These are phyloP conservation scores for Mycena alexandri DNA, from an alignment of 768 basidiomycete species.

Conservation along the genomic window DNA sequence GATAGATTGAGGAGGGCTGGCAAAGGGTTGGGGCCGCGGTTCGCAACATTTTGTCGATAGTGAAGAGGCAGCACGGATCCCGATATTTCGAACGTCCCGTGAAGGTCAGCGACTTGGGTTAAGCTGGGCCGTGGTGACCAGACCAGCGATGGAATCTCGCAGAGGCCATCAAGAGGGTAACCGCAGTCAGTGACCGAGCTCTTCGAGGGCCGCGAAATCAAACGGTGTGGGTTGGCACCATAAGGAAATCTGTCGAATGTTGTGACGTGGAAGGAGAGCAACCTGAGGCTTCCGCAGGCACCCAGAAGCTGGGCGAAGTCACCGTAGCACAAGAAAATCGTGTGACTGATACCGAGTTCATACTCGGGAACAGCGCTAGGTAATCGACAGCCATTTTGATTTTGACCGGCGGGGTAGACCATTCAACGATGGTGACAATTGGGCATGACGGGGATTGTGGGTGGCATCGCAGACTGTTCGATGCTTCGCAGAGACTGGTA, in stretches of 20 bases:
- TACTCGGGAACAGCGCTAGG: constrained; percentile 17
- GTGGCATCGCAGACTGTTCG: not conserved
- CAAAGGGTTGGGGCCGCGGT: no score
- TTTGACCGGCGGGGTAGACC: not conserved
- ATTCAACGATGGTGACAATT: constrained; percentile 20
- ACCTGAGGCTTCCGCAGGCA: constrained; percentile 6
- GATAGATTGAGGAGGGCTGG: no score
- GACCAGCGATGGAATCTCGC: no score
- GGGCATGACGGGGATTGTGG: constrained; percentile 14
- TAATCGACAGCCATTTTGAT: not conserved
- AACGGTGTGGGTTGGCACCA: not conserved
- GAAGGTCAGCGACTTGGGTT: no score
- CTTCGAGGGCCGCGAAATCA: constrained; percentile 10
- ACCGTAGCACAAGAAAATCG: not conserved
- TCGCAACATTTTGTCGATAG: no score
- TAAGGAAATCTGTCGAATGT: not conserved
- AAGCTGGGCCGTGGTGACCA: no score
- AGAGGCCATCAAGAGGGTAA: no score
- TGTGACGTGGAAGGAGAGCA: not conserved
- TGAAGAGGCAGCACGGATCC: no score
- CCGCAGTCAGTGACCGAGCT: no score
- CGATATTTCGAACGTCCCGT: no score
- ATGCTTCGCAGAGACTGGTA: not conserved
- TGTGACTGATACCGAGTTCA: not conserved
- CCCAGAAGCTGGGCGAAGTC: not conserved